These are phyloP conservation scores for Sporothrix sp. DNA, from an alignment of 2,329 filamentous ascomycete species.

Conservation along the genomic window DNA sequence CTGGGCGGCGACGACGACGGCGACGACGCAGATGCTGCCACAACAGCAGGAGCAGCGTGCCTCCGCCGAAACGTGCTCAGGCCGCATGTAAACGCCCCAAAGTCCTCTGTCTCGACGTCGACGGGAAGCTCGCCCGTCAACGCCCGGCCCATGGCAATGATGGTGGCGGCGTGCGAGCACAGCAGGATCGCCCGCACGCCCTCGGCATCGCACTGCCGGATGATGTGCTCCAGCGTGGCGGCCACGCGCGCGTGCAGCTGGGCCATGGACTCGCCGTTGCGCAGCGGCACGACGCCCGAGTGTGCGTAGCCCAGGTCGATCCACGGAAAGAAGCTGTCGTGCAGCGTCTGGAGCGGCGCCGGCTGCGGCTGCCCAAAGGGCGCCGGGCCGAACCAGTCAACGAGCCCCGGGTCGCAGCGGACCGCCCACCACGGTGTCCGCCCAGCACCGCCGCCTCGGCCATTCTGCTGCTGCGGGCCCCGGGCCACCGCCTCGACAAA, in stretches of 20 bases:
- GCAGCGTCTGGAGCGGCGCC: slow-evolving; percentile 53
- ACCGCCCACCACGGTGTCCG: slow-evolving; percentile 31
- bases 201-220: slow-evolving; percentile 61
- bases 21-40: not conserved
- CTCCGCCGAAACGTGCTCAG: slow-evolving; percentile 52
- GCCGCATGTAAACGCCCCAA: slow-evolving; percentile 74
- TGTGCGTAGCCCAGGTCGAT: slow-evolving; percentile 44
- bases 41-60: too few species aligned
- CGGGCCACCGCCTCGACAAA: slow-evolving; percentile 35
- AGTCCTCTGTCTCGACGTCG: slow-evolving; percentile 65
- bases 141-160: slow-evolving; percentile 77
- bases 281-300: slow-evolving; percentile 57
- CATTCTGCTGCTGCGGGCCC: not conserved
- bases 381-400: slow-evolving; percentile 88
- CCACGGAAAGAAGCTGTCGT: slow-evolving; percentile 54
- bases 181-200: slow-evolving; percentile 64
- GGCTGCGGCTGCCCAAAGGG: slow-evolving; percentile 71
- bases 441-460: too few species aligned
- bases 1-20: not conserved
- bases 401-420: slow-evolving; percentile 48
- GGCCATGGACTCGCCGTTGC: slow-evolving; percentile 67
- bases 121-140: slow-evolving; percentile 71
- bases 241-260: slow-evolving; percentile 74
- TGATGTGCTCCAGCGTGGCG: slow-evolving; percentile 57
- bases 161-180: slow-evolving; percentile 79